Evolutionary conservation across 805 yeast species (phyloP).

Genomic region (Starmera dryadoides): DNA sequence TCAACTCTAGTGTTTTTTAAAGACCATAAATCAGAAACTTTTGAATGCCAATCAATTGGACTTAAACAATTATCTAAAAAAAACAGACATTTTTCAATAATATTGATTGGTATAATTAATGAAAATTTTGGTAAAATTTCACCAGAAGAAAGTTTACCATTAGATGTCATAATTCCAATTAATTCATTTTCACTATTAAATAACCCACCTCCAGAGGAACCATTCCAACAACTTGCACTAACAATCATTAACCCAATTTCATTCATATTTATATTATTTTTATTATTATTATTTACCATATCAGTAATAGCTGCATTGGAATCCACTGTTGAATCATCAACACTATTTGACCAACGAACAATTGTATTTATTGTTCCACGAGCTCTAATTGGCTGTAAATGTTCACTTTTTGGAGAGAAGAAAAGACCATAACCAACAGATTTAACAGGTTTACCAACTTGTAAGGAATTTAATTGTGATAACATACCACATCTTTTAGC

Average conservation of each 20-base stretch:
- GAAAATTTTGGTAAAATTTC: slow-evolving; percentile 22
- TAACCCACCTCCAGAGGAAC: slow-evolving; percentile 23
- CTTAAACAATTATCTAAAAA: slow-evolving; percentile 8
- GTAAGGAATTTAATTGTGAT: slow-evolving; percentile 3
- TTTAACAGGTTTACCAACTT: slow-evolving; percentile 10
- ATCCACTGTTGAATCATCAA: slow-evolving; percentile 4
- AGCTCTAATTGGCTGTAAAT: slow-evolving; percentile 13
- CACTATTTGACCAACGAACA: slow-evolving; percentile 5
- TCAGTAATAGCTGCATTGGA: not conserved
- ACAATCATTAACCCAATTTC: slow-evolving; percentile 14
- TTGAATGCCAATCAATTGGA: slow-evolving; percentile 7
- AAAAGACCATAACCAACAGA: slow-evolving; percentile 21
- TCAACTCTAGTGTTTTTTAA: slow-evolving; percentile 14
- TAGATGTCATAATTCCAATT: slow-evolving; percentile 22
- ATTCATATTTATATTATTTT: not conserved
- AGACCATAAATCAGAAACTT: slow-evolving; percentile 16
- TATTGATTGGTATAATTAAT: slow-evolving; percentile 17
- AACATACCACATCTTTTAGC: slow-evolving; percentile 5
- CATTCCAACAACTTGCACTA: slow-evolving; percentile 23
- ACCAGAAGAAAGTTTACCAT: slow-evolving; percentile 20
- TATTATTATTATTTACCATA: not conserved
- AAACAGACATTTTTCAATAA: slow-evolving; percentile 15
- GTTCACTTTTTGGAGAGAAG: slow-evolving; percentile 4
- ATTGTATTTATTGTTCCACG: slow-evolving; percentile 16
- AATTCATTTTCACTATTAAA: slow-evolving; percentile 16